Evolutionary conservation across 371 early-diverging fungal species (phyloP), one percentile per base, ranked within the genome.

Genomic region (Pancytospora epiphaga): DNA sequence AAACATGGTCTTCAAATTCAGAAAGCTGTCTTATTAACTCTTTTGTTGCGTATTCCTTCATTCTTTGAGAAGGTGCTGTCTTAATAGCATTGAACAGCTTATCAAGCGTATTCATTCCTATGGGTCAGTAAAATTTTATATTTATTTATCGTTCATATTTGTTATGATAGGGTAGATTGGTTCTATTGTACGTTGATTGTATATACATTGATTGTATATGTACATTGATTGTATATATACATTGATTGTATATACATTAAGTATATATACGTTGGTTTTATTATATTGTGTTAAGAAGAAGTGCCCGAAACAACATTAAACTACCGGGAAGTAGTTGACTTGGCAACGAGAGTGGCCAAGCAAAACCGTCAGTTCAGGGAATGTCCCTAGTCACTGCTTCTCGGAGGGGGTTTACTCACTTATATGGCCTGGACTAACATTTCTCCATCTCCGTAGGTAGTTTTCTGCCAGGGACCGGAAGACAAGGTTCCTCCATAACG

Each of bases 21-120:
- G 36, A 52, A 18, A 76, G 52, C 66, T 72, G 69, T 22, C 34
- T 34, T 47, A 66, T 57, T 0, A 76, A 60, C 43, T 74, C 73
- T 29, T 74, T 36, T 1, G 77, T 70, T 12, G 70, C 65, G 62
- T 71, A 75, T 66, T 40, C 68, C 57, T 81, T 78, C 50, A 74
- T 62, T 43, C 66, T 62, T 32, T 69, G 69, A 2, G 66, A 52
- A 29, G 62, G 58, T 0, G 73, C 47, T 25, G 62, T 58, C 25
- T 58, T 62, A 37, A 81, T 64, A 19, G 69, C 64, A 40, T 72
- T 77, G 65, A 81, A 78, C 50, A 81, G 65, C 68, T 81, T 81
- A 43, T 76, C 70, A n/a, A 76, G 62, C 36, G 67, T 64, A 67
- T 72, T 72, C 76, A 76, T 66, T 37, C 29, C 18, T 0, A 4